Conservation (phyloP, 2,329 filamentous ascomycete genomes). For the Talaromyces sp. region DNA sequence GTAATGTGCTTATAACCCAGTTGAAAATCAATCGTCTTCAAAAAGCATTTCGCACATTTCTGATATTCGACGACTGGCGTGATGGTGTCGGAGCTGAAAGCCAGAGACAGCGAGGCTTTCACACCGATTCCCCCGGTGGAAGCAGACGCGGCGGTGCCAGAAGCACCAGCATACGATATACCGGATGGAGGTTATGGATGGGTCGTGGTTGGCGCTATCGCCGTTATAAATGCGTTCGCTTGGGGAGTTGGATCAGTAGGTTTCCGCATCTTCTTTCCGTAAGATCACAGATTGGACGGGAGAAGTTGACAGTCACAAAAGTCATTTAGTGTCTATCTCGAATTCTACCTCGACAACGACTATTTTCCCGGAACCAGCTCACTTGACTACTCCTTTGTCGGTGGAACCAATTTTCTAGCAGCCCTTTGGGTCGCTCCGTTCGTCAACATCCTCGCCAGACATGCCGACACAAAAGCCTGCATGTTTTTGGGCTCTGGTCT, state of each 20-base stretch:
- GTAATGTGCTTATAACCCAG: not conserved
- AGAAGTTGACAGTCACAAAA: not conserved
- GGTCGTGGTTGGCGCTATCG: not conserved
- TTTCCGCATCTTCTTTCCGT: not conserved
- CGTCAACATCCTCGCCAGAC: not conserved
- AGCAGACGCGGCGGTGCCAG: not conserved
- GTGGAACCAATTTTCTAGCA: not conserved
- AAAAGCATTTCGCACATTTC: not conserved
- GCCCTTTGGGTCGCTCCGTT: not conserved
- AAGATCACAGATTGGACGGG: not conserved
- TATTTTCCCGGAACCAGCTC: not conserved
- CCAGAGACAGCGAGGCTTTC: not conserved
- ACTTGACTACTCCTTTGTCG: not conserved
- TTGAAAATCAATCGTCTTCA: not conserved
- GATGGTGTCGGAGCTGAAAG: not conserved
- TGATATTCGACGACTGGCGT: not conserved
- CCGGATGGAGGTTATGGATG: not conserved
- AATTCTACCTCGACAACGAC: not conserved
- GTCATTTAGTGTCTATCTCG: conserved; percentile 1
- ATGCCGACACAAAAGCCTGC: conserved; percentile 5
- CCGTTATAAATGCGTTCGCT: not conserved
- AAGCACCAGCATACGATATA: not conserved
- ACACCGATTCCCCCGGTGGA: not conserved
- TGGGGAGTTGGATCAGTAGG: not conserved
- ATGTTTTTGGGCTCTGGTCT: not conserved